Evolutionary conservation across 1,139 yeast genomes (phyloP).

Genomic region (Scheffersomyces stambukii): DNA sequence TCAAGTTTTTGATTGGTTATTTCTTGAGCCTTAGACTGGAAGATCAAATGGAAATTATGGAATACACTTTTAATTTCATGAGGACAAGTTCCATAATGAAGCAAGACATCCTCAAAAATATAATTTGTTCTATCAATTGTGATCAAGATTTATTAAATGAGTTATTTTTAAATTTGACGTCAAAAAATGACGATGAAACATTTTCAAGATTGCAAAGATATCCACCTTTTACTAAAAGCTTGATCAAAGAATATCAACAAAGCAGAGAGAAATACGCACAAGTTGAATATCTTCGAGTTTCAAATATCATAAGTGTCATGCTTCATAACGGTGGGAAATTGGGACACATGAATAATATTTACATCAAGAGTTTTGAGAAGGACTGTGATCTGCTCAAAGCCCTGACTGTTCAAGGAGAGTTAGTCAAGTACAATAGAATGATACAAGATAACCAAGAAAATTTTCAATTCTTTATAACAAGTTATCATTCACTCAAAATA

Average conservation of each 20-base stretch:
- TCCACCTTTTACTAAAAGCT: constrained; percentile 26
- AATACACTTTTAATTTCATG: constrained; percentile 32
- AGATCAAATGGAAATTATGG: too few relatives aligned
- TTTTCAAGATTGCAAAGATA: constrained; percentile 23
- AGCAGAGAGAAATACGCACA: constrained; percentile 18
- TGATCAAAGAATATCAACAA: constrained; percentile 21
- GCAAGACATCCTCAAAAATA: constrained; percentile 20
- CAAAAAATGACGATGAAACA: constrained; percentile 39
- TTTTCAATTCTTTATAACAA: constrained; percentile 43
- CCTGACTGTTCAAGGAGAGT: constrained; percentile 46
- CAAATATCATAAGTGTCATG: constrained; percentile 32
- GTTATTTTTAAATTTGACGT: constrained; percentile 27
- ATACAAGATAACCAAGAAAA: constrained; percentile 65
- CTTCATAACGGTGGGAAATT: constrained; percentile 38
- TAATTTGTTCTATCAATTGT: constrained; percentile 14
- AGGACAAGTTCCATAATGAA: constrained; percentile 34
- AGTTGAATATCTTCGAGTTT: constrained; percentile 21
- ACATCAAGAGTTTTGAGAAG: constrained; percentile 34
- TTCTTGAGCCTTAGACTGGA: too few relatives aligned
- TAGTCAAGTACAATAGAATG: constrained; percentile 44
- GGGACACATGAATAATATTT: constrained; percentile 35
- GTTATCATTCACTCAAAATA: constrained; percentile 42
- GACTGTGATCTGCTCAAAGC: constrained; percentile 46
- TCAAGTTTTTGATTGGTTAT: constrained; percentile 29
- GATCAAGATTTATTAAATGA: constrained; percentile 20